Evolutionary conservation across 129 eudicot species (phyloP), one percentile per base, ranked within the genome.

Genomic region (Silybum marianum): DNA sequence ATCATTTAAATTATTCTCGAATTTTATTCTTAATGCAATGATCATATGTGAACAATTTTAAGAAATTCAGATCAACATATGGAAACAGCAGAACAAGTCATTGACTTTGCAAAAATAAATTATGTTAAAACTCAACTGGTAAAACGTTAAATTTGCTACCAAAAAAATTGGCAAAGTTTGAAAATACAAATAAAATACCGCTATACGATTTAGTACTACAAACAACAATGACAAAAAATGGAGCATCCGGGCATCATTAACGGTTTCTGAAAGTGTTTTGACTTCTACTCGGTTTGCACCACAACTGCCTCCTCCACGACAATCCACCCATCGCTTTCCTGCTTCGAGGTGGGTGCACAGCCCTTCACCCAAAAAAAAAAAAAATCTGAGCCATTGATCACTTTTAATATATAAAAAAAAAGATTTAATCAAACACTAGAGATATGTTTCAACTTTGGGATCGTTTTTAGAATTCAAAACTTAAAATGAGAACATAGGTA

Each of bases 221-320:
- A 58, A 58, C 66, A 58, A 58, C 66, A 58, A 58, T 16, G 22
- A 54, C 63, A 21, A 54, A 18, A 1, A 54, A 54, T 18, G 22
- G 65, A 58, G 66, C 66, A 58, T 16, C 19, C 65, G 2, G n/a
- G 65, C 13, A 19, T 3, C 25, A 21, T 63, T 13, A 23, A 40
- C 7, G 9, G 23, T 18, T 68, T 39, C 42, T 51, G 28, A 7
- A 69, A 54, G 26, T 54, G 44, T 54, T 9, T 54, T 54, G 4
- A 26, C 34, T 60, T 24, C 85, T 83, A 84, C 81, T 92, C 97
- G 4, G 77, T 78, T 74, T 94, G 96, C 44, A 93, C 81, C 69
- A 88, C 81, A 67, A 90, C 80, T 46, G 87, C 88, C 79, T 94
- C 98, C 84, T 94, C 91, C 1, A 89, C 89, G 12, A 94, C 86